Base-by-base conservation (phyloP, 768 basidiomycete genomes). In the Termitomyces sp. region DNA sequence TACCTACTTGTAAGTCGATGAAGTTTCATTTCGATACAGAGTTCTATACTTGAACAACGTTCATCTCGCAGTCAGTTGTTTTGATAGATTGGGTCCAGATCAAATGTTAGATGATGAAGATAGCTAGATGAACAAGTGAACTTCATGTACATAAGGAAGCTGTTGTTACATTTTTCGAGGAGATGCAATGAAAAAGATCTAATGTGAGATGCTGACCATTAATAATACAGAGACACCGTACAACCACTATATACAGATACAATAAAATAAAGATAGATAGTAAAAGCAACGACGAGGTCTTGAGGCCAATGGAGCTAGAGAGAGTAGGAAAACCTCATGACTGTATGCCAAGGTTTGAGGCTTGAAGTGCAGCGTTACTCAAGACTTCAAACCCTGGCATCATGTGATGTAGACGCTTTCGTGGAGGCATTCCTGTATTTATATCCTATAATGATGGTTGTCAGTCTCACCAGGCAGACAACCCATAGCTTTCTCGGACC, bases 331-430 rank as follows among this genome's bases (percentile, higher is more conserved):
- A 46, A 29, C 31, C 57, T 72, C 73, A 84, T 74, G 79, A 74
- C 64, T 79, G 77, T 63, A 85, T 69, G 57, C 79, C 66, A 73
- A 85, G 77, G 60, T 76, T 80, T 57, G 80, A 78, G 46, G 81
- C 67, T 61, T 83, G 83, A 60, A 86, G 61, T 43, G 81, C 74
- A 47, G 78, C 71, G 56, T 72, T 76, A 63, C 74, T 78, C 73
- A 80, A 67, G 61, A 82, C 73, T 65, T 85, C 80, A 61, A 80
- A 83, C 15, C 75, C 74, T 45, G 77, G 74, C 69, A 85, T 81
- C 76, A 85, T 80, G 65, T 85, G 84, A 67, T 86, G 85, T 20
- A 79, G 70, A 52, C 85, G 81, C 69, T 87, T 86, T 64, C 85
- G 76, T 16, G 84, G 82, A 43, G 79, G 80, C 40, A 84, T 64